Conservation (phyloP, 305 asterid species). For the Fraxinus paxiana region DNA sequence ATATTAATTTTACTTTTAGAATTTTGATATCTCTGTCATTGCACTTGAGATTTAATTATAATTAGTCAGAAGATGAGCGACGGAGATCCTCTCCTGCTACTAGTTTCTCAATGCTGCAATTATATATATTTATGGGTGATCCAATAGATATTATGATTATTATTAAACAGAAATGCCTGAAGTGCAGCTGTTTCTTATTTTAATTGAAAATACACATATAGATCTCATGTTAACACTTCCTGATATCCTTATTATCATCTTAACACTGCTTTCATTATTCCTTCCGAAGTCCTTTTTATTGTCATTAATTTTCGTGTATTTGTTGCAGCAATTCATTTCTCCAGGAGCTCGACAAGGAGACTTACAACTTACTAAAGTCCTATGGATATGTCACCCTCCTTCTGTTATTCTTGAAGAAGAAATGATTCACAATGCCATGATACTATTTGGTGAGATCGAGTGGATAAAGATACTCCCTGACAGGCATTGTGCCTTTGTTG, state of each 20-base stretch:
- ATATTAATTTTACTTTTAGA: neutral
- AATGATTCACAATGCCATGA: conserved; percentile 95
- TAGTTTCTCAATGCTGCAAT: neutral
- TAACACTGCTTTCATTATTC: conserved; percentile 4
- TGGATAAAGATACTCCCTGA: conserved; percentile 69
- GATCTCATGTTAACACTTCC: conserved; percentile 12
- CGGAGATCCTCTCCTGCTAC: neutral
- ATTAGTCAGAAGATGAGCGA: conserved; percentile 11
- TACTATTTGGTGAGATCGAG: conserved; percentile 91
- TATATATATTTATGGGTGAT: neutral
- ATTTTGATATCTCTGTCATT: neutral
- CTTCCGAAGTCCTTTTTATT: neutral
- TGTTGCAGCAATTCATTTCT: conserved; percentile 54
- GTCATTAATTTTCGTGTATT: conserved; percentile 14
- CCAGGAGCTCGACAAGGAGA: conserved; percentile 50
- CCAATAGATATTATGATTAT: conserved; percentile 19
- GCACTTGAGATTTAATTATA: neutral
- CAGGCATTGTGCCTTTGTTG: conserved; percentile 72
- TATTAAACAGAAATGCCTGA: neutral
- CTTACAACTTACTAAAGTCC: conserved; percentile 56
- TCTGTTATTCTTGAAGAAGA: conserved; percentile 71
- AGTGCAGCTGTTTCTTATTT: neutral
- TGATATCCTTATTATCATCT: neutral
- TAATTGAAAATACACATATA: neutral
- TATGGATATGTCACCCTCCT: conserved; percentile 82